Conservation (phyloP, 2,329 filamentous ascomycete species). For the Fusarium ambrosium region DNA sequence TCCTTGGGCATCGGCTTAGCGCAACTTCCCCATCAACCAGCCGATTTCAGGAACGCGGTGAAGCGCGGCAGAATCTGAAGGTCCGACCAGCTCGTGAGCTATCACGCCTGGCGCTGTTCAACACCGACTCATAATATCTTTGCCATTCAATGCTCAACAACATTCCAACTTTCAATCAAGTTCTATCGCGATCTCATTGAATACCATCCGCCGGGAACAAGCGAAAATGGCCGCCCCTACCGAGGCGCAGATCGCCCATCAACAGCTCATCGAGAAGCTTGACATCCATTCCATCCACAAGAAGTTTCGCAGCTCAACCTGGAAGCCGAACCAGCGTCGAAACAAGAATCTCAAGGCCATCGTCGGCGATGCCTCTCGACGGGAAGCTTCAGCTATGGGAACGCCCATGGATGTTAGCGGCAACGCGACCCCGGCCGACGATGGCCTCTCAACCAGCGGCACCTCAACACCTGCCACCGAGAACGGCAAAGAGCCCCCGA, state of each 20-base stretch:
- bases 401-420: slow-evolving; percentile 83
- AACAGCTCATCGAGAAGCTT: slow-evolving; percentile 87
- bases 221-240: slow-evolving; percentile 73
- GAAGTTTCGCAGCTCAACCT: slow-evolving; percentile 89
- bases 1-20: not conserved
- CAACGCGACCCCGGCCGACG: slow-evolving; percentile 74
- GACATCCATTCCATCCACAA: slow-evolving; percentile 90
- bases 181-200: not conserved
- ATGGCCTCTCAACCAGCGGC: slow-evolving; percentile 69
- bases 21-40: slow-evolving; percentile 1
- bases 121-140: not conserved
- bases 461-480: slow-evolving; percentile 68
- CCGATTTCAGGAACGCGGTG: slow-evolving; percentile 45
- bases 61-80: slow-evolving; percentile 51
- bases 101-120: not conserved
- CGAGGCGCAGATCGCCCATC: slow-evolving; percentile 84
- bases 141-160: not conserved
- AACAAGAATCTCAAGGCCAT: slow-evolving; percentile 99
- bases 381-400: slow-evolving; percentile 88
- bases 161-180: not conserved
- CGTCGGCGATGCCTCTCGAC: slow-evolving; percentile 86
- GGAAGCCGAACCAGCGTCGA: slow-evolving; percentile 93
- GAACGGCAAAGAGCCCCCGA: slow-evolving; percentile 65
- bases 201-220: not conserved
- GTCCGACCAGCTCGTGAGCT: slow-evolving; percentile 29